A percentile compares a stretch with the other conserved stretches of the same genome.
phyloP scores from a whole-genome alignment of 2,329 filamentous ascomycete species.

The Cladosporium sp. region DNA sequence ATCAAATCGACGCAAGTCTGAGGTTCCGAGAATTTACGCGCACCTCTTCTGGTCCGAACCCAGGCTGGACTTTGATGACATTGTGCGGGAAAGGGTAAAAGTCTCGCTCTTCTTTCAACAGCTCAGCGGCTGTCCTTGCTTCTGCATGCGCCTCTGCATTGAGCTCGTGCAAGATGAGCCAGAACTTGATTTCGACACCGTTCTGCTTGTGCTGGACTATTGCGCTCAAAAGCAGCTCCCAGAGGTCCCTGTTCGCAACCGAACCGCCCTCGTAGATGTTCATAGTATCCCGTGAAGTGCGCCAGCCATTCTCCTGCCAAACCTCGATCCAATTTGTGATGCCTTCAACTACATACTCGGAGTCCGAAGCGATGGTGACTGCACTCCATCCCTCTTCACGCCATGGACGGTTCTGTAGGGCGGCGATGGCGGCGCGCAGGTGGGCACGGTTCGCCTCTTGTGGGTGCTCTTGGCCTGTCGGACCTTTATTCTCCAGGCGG shows the following conservation, averaged over 20 bases:
- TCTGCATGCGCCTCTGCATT: not conserved
- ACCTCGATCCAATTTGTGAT: not conserved
- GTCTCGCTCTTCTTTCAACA: not conserved
- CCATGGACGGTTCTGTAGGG: not conserved
- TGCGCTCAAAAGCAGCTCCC: not conserved
- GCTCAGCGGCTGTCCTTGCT: not conserved
- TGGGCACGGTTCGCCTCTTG: not conserved
- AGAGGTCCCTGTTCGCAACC: not conserved
- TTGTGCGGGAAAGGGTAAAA: not conserved
- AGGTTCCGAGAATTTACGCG: too few species aligned
- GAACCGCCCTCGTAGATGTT: not conserved
- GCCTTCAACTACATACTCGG: not conserved
- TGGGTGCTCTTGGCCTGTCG: not conserved
- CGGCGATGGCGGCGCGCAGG: not conserved
- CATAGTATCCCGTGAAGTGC: not conserved
- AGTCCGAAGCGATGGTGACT: not conserved
- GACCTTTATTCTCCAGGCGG: not conserved
- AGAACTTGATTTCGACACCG: not conserved
- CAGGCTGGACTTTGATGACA: too few species aligned
- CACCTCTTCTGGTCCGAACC: too few species aligned
- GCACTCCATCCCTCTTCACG: not conserved
- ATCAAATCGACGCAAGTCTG: too few species aligned
- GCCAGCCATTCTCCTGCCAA: slow-evolving; percentile 1
- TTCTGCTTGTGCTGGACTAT: not conserved
- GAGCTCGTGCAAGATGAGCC: not conserved